Evolutionary conservation across 2,329 filamentous ascomycete species (phyloP).

Genomic region (Sporothrix globosa): DNA sequence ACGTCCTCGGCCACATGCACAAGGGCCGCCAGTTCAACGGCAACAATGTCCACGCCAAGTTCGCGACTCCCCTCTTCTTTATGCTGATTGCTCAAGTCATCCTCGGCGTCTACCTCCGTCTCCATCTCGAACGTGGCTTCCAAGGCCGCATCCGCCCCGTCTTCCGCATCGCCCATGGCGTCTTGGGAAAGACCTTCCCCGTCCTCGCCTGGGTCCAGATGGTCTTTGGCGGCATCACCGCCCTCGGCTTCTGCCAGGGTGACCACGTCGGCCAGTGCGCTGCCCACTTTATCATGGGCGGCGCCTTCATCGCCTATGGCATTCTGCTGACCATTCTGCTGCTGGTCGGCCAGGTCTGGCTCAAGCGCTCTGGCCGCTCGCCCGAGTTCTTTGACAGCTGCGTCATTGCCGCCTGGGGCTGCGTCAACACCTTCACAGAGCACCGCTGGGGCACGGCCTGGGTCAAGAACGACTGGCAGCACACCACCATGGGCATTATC

Average conservation of each 20-base stretch:
- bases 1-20: slow-evolving; percentile 89
- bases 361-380: slow-evolving; percentile 78
- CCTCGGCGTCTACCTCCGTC: slow-evolving; percentile 82
- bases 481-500: slow-evolving; percentile 98
- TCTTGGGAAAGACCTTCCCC: slow-evolving; percentile 86
- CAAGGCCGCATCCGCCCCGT: slow-evolving; percentile 71
- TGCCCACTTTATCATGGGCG: slow-evolving; percentile 98
- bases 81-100: slow-evolving; percentile 75
- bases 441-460: slow-evolving; percentile 89
- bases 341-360: slow-evolving; percentile 84
- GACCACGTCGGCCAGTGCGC: slow-evolving; percentile 91
- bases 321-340: slow-evolving; percentile 84
- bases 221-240: slow-evolving; percentile 91
- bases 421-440: slow-evolving; percentile 97
- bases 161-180: slow-evolving; percentile 72
- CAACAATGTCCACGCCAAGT: slow-evolving; percentile 76
- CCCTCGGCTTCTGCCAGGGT: slow-evolving; percentile 87
- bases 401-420: slow-evolving; percentile 92
- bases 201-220: slow-evolving; percentile 90
- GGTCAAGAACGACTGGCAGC: slow-evolving; percentile 93
- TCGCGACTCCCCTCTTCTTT: slow-evolving; percentile 79
- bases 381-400: slow-evolving; percentile 96
- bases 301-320: slow-evolving; percentile 92
- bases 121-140: slow-evolving; percentile 85
- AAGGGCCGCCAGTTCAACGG: slow-evolving; percentile 81